Evolutionary conservation across 371 early-diverging fungal genomes (phyloP).

Genomic region (Apophysomyces variabilis): DNA sequence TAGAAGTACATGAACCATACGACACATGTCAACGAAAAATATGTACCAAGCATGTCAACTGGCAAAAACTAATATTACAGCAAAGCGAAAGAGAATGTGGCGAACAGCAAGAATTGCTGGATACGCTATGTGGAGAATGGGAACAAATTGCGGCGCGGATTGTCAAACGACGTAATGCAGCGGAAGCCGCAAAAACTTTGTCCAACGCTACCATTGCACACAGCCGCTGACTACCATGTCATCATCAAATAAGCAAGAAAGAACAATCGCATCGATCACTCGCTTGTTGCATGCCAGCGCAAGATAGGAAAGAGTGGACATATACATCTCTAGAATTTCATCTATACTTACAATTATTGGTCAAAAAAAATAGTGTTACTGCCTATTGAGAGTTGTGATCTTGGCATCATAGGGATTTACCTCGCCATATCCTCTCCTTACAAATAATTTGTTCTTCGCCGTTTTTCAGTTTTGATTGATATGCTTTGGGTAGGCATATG

Average conservation of each 20-base stretch:
- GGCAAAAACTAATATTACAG: constrained; percentile 3
- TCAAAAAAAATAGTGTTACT: too few relatives aligned
- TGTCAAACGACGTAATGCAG: neutral
- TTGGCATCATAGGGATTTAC: too few relatives aligned
- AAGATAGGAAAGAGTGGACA: neutral
- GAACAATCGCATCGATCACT: too few relatives aligned
- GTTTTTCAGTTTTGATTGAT: too few relatives aligned
- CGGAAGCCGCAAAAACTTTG: neutral
- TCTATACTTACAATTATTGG: too few relatives aligned
- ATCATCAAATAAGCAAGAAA: neutral
- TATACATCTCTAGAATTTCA: neutral
- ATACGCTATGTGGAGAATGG: constrained; percentile 4
- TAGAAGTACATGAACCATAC: constrained; percentile 5
- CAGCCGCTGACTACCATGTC: neutral
- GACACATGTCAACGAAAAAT: constrained; percentile 25
- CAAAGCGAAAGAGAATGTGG: constrained; percentile 5
- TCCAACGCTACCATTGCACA: constrained; percentile 1
- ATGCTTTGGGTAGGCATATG: too few relatives aligned
- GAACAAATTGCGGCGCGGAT: neutral
- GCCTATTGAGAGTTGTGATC: too few relatives aligned
- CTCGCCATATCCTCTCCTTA: too few relatives aligned
- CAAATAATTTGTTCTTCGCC: too few relatives aligned
- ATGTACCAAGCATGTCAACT: constrained; percentile 45
- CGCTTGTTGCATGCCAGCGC: neutral
- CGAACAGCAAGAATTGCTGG: neutral